Conservation (phyloP, 1,139 yeast species). For the Yamadazyma triangularis region DNA sequence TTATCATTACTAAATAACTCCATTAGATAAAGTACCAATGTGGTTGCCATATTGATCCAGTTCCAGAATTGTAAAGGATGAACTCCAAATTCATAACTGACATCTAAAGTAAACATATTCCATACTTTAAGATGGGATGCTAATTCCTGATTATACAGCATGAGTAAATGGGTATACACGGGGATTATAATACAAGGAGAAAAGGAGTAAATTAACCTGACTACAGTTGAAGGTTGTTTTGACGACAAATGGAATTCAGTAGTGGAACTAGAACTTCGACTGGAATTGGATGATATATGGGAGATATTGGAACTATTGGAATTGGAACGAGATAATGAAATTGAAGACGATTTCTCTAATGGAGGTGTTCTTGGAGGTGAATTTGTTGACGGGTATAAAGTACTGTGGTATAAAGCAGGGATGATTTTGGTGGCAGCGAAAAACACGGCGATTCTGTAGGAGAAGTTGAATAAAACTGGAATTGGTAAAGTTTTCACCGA, state of each 20-base stretch:
- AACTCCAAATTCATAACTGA: slow-evolving; percentile 34
- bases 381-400: slow-evolving; percentile 26
- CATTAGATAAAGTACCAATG: slow-evolving; percentile 71
- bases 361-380: slow-evolving; percentile 33
- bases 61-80: slow-evolving; percentile 95
- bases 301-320: slow-evolving; percentile 3
- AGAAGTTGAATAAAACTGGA: slow-evolving; percentile 74
- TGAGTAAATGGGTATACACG: slow-evolving; percentile 87
- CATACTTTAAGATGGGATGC: slow-evolving; percentile 55
- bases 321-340: slow-evolving; percentile 7
- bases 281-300: not conserved
- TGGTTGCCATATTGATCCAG: slow-evolving; percentile 85
- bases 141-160: slow-evolving; percentile 81
- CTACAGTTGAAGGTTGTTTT: slow-evolving; percentile 40
- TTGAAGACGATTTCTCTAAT: slow-evolving; percentile 10
- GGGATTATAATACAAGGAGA: slow-evolving; percentile 93
- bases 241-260: slow-evolving; percentile 4
- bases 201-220: slow-evolving; percentile 72
- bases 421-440: slow-evolving; percentile 93
- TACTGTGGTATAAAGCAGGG: slow-evolving; percentile 60
- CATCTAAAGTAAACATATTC: slow-evolving; percentile 42
- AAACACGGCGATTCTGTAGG: slow-evolving; percentile 81
- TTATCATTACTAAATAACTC: slow-evolving; percentile 54
- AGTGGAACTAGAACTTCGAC: not conserved
- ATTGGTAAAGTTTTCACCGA: slow-evolving; percentile 77